These are phyloP conservation scores for Monilinia polystroma DNA, from an alignment of 2,329 filamentous ascomycete genomes.

Conservation along the genomic window DNA sequence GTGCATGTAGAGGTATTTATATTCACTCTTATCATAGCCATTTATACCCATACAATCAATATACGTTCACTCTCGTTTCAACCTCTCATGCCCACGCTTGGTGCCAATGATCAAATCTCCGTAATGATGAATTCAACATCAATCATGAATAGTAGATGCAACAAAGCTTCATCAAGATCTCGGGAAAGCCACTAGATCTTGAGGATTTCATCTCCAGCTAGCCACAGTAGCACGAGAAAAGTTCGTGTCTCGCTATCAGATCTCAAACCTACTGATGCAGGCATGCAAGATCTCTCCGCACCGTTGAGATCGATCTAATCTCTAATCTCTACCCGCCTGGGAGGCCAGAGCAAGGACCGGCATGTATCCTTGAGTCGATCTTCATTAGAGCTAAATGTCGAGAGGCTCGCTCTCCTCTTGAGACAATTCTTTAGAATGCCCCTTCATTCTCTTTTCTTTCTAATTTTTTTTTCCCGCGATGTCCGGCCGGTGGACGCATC, in stretches of 20 bases:
- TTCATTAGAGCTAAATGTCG: too few relatives aligned
- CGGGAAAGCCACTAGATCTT: background rate
- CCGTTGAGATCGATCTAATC: slow-evolving; percentile 3
- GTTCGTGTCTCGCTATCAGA: background rate
- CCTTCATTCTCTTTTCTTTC: background rate
- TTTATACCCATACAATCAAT: background rate
- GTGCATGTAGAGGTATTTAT: background rate
- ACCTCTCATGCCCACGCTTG: background rate
- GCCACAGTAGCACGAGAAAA: background rate
- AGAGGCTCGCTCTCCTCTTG: too few relatives aligned
- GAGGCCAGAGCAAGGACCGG: background rate
- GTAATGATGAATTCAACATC: background rate
- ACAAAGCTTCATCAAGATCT: background rate
- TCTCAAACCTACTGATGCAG: background rate
- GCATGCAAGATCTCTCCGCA: background rate
- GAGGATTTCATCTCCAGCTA: background rate
- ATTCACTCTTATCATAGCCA: background rate
- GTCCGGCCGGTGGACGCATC: too few relatives aligned
- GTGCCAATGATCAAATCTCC: background rate
- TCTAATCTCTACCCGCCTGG: background rate
- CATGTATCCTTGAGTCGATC: too few relatives aligned
- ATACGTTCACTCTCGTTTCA: background rate
- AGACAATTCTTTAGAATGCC: background rate
- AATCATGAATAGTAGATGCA: background rate
- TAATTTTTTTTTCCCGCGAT: too few relatives aligned